A percentile compares a stretch with the other conserved stretches of the same genome.
These are phyloP conservation scores for Anthracocystis setariae DNA, from an alignment of 1,284 basidiomycete genomes.

Conservation along the genomic window DNA sequence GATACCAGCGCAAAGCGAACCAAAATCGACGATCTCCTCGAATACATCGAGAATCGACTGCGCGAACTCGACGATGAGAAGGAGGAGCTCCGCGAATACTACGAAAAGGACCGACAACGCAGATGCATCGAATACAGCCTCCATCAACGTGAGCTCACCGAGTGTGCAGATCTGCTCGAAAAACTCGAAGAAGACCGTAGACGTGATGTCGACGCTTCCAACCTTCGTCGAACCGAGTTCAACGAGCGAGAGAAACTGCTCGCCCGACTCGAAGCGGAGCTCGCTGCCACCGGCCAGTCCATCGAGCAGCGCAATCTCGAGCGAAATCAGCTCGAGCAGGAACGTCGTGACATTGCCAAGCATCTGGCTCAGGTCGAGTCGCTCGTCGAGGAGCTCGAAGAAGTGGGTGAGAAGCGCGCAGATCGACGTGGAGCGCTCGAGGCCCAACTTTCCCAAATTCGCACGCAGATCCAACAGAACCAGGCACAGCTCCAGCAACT, in stretches of 20 bases:
- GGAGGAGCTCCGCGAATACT: conserved; percentile 94
- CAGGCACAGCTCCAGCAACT: conserved; percentile 69
- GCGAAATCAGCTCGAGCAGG: conserved; percentile 78
- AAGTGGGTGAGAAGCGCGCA: conserved; percentile 59
- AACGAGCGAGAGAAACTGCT: conserved; percentile 84
- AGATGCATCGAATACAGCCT: conserved; percentile 94
- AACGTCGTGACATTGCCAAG: conserved; percentile 71
- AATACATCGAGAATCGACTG: conserved; percentile 89
- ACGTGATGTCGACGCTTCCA: conserved; percentile 80
- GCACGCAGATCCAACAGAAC: conserved; percentile 39
- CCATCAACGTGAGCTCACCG: conserved; percentile 88
- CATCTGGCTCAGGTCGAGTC: conserved; percentile 80
- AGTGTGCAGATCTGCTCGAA: conserved; percentile 84
- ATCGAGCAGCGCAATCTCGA: conserved; percentile 77
- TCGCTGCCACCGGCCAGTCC: conserved; percentile 77
- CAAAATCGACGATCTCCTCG: conserved; percentile 89
- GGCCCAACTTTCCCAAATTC: conserved; percentile 72
- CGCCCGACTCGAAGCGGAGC: conserved; percentile 75
- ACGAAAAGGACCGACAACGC: conserved; percentile 92
- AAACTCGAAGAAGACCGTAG: conserved; percentile 77
- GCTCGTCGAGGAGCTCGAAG: conserved; percentile 80
- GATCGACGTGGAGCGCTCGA: conserved; percentile 72
- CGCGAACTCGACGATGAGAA: conserved; percentile 95
- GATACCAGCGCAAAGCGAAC: conserved; percentile 93
- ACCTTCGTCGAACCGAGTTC: conserved; percentile 81